These are phyloP conservation scores for Thalassiosira mediterranea DNA, from an alignment of 352 stramenopile genomes.

Conservation along the genomic window DNA sequence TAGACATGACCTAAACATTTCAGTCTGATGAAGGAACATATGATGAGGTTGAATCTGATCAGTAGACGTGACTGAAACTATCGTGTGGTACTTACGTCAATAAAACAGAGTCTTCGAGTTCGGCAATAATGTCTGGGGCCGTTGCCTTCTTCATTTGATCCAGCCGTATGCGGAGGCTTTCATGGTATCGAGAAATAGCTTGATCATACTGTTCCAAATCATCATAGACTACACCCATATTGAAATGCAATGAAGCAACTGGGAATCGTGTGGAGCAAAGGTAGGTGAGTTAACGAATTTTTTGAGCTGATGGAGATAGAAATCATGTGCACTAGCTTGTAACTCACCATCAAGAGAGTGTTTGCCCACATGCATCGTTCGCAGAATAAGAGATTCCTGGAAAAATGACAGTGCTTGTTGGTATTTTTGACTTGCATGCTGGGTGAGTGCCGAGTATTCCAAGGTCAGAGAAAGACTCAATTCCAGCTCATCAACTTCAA, in stretches of 20 bases:
- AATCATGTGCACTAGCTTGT: too few relatives aligned
- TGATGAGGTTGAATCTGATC: not conserved
- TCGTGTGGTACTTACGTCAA: slow-evolving; percentile 37
- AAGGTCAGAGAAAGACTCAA: slow-evolving; percentile 56
- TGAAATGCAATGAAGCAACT: slow-evolving; percentile 62
- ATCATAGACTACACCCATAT: slow-evolving; percentile 62
- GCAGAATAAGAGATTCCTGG: slow-evolving; percentile 57
- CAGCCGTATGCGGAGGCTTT: slow-evolving; percentile 56
- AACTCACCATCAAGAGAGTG: slow-evolving; percentile 48
- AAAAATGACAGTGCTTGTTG: slow-evolving; percentile 47
- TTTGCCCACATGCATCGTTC: slow-evolving; percentile 54
- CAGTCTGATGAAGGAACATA: slow-evolving; percentile 23
- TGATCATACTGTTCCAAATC: slow-evolving; percentile 54
- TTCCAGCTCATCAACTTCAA: slow-evolving; percentile 49
- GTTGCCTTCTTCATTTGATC: slow-evolving; percentile 42
- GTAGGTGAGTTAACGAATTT: too few relatives aligned
- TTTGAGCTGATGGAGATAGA: too few relatives aligned
- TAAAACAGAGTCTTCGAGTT: slow-evolving; percentile 55
- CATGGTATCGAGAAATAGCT: slow-evolving; percentile 54
- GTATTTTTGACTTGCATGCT: slow-evolving; percentile 48
- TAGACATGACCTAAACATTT: slow-evolving; percentile 64
- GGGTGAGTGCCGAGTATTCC: slow-evolving; percentile 55
- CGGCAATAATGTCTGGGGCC: slow-evolving; percentile 13
- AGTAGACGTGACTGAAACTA: not conserved
- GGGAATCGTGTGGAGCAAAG: too few relatives aligned